Base-by-base conservation (phyloP, 1,139 yeast genomes). In the Blastobotrys proliferans region DNA sequence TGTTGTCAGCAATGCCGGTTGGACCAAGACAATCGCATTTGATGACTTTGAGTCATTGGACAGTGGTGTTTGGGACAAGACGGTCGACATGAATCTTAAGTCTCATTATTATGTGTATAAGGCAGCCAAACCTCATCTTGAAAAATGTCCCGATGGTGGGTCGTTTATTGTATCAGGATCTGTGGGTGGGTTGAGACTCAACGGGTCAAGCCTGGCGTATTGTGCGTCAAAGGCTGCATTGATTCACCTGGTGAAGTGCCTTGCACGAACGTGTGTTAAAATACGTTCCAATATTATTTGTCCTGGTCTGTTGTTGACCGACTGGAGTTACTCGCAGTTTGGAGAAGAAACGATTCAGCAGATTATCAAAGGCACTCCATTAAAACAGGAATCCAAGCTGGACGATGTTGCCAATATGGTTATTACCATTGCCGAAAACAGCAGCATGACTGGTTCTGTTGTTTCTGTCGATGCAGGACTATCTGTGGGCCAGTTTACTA, bases 281-380 rank as follows among this genome's bases (percentile, higher is more conserved):
- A 52, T 62, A 29, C 52, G 72, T 24, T 57, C 66, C 40, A 69
- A 68, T 51, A 67, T 68, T 6, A 62, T 68, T 21, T 64, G 69
- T 41, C 73, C 73, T 0, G 73, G 73, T 1, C 54, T 68, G 32
- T 54, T 68, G 38, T 51, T 63, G 41, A 68, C 73, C 4, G 72
- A 68, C 27, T 68, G 72, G 72, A 69, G 69, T 4, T 50, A 54
- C 43, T n/a, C n/a, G n/a, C 51, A 58, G 43, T 68, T 67, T 44
- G 65, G 67, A 6, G 47, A 55, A 24, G 67, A 61, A 18, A 46
- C 41, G 35, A 53, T 67, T 38, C 55, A 56, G 9, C 44, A 44
- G 13, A 51, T 62, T 11, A 54, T 50, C 38, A 51, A 50, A 10
- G 29, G 38, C 21, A 53, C 65, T 3, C 69, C 70, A 3, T 52